Base-by-base conservation (phyloP, 176 grass and related monocot genomes). In the Bromus sterilis region DNA sequence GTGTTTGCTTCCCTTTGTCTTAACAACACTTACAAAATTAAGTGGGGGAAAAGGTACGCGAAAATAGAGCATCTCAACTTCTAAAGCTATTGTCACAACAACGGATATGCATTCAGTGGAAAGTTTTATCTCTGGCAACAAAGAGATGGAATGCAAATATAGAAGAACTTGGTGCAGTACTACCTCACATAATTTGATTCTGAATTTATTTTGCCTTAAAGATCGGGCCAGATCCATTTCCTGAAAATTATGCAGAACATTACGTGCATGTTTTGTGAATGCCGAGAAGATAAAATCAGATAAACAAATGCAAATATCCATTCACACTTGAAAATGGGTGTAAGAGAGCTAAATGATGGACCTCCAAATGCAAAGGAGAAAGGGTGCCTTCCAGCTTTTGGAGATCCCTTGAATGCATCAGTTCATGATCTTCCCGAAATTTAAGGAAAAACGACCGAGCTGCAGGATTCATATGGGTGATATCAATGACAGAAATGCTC, bases 281-380 rank as follows among this genome's bases (percentile, higher is more conserved):
- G 48, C 55, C 65, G 21, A 78, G 18, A 85, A 71, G 12, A 62
- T 64, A n/a, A 31, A 35, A 44, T 71, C 25, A 43, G 74, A 48
- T 71, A 71, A 46, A 77, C 20, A 77, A 77, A 82, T 32, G 14
- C 7, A 86, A 28, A 20, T 62, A 21, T 20, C 11, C 56, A 57
- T 78, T 78, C 32, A 42, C 33, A 61, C 36, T 71, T 83, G 61
- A 62, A 56, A 62, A 56, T 26, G 63, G 6, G 33, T 73, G 39
- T 32, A 71, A 57, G 23, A 91, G 64, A 63, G 32, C 23, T 74
- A 78, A 75, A 81, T 55, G 48, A 21, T n/a, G 53, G 42, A 98
- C 95, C 92, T 98, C 95, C 79, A 98, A 83, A 91, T 95, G 91
- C 76, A 89, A 90, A 62, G 96, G 96, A 86, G 93, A 98, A 83